Percentiles rank a stretch among this genome's conserved stretches.
phyloP scores from a whole-genome alignment of 768 basidiomycete genomes.

The Boletus rubroflammeus region DNA sequence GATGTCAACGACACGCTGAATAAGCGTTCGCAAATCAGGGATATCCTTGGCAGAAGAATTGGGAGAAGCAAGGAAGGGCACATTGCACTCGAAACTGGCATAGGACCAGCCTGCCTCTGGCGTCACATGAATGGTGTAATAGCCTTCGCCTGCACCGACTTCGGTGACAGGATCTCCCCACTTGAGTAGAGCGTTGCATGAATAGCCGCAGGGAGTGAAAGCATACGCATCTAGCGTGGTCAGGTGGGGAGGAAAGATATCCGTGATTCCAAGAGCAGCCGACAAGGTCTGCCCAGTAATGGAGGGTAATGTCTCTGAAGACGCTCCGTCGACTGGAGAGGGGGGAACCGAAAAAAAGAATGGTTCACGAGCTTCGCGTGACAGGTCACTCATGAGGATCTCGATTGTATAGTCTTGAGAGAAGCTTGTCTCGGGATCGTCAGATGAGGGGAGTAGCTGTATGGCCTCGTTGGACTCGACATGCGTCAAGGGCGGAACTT shows the following conservation, averaged over 20 bases:
- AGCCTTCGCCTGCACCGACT: slow-evolving; percentile 64
- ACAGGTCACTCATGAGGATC: slow-evolving; percentile 94
- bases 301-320: slow-evolving; percentile 31
- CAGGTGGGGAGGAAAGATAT: slow-evolving; percentile 74
- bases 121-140: slow-evolving; percentile 98
- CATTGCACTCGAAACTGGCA: slow-evolving; percentile 97
- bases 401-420: slow-evolving; percentile 92
- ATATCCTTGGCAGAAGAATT: slow-evolving; percentile 37
- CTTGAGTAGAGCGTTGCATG: slow-evolving; percentile 83
- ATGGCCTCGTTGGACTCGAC: slow-evolving; percentile 11
- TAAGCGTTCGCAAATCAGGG: slow-evolving; percentile 76
- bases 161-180: slow-evolving; percentile 41
- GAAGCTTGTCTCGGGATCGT: slow-evolving; percentile 12
- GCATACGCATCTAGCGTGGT: slow-evolving; percentile 90
- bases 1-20: slow-evolving; percentile 86
- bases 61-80: slow-evolving; percentile 52
- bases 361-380: slow-evolving; percentile 64
- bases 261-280: slow-evolving; percentile 68
- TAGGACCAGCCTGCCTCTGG: slow-evolving; percentile 98
- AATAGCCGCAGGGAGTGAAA: slow-evolving; percentile 95
- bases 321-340: slow-evolving; percentile 51
- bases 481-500: slow-evolving; percentile 14
- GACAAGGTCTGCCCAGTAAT: slow-evolving; percentile 47
- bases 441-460: slow-evolving; percentile 5
- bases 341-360: slow-evolving; percentile 60